These are phyloP conservation scores for Candida neerlandica DNA, from an alignment of 1,139 yeast species.

Conservation along the genomic window DNA sequence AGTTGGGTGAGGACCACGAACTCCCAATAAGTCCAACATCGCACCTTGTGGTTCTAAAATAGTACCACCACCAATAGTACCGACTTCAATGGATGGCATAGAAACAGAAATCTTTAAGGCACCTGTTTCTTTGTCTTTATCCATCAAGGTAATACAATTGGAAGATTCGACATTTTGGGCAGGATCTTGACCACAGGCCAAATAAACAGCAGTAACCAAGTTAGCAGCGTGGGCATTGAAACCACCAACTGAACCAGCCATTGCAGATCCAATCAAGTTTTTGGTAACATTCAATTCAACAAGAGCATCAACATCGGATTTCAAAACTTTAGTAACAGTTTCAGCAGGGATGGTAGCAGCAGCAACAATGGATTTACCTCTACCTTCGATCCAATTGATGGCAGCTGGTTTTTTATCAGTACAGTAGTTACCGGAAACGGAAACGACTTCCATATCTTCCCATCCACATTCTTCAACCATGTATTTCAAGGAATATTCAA, in stretches of 20 bases:
- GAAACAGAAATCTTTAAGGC: constrained; percentile 90
- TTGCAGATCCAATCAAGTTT: constrained; percentile 93
- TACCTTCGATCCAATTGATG: constrained; percentile 98
- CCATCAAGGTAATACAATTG: constrained; percentile 95
- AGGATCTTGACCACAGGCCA: constrained; percentile 98
- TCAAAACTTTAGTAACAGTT: constrained; percentile 77
- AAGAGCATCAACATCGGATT: constrained; percentile 89
- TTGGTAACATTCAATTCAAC: constrained; percentile 88
- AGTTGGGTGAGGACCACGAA: constrained; percentile 93
- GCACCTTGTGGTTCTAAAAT: constrained; percentile 96
- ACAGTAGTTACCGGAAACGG: constrained; percentile 97
- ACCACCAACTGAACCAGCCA: constrained; percentile 99
- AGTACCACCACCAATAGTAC: constrained; percentile 99
- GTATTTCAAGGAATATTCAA: constrained; percentile 77
- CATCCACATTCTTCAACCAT: constrained; percentile 92
- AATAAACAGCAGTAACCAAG: constrained; percentile 86
- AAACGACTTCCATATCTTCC: constrained; percentile 88
- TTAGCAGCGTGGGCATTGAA: constrained; percentile 98
- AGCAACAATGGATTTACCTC: constrained; percentile 98
- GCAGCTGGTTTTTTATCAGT: constrained; percentile 98
- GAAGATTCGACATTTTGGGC: constrained; percentile 98
- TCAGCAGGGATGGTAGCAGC: constrained; percentile 88
- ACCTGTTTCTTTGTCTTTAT: constrained; percentile 62
- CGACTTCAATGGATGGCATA: constrained; percentile 99
- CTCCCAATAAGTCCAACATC: constrained; percentile 92